A percentile compares a stretch with the other conserved stretches of the same genome.
These are phyloP conservation scores for Strigomonas culicis DNA, from an alignment of 208 protist species.

Conservation along the genomic window DNA sequence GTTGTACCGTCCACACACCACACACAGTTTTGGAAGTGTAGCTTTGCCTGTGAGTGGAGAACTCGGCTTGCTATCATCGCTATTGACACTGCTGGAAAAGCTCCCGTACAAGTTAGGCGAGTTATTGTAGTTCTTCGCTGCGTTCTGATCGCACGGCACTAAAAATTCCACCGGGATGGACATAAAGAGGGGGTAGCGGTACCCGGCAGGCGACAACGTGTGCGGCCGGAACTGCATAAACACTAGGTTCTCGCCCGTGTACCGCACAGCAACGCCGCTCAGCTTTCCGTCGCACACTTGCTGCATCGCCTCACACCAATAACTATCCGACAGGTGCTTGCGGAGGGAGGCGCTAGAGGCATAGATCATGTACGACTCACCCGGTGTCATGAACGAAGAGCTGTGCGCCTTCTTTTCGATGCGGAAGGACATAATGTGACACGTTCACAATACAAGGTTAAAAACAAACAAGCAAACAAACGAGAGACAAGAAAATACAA, in stretches of 20 bases:
- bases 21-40: slow-evolving; percentile 57
- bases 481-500: neutral
- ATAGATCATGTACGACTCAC: slow-evolving; percentile 67
- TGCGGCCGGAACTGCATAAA: slow-evolving; percentile 80
- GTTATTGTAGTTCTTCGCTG: slow-evolving; percentile 27
- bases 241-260: slow-evolving; percentile 83
- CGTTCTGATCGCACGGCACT: slow-evolving; percentile 40
- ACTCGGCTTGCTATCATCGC: slow-evolving; percentile 15
- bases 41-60: neutral
- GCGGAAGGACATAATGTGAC: slow-evolving; percentile 32
- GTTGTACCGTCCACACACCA: slow-evolving; percentile 85
- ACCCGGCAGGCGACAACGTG: slow-evolving; percentile 67
- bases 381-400: slow-evolving; percentile 67
- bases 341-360: slow-evolving; percentile 67
- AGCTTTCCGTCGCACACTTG: slow-evolving; percentile 86
- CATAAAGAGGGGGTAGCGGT: slow-evolving; percentile 87
- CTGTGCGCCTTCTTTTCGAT: slow-evolving; percentile 26
- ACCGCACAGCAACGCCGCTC: slow-evolving; percentile 77
- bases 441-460: neutral
- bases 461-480: slow-evolving; percentile 7
- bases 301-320: slow-evolving; percentile 89
- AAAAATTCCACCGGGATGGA: slow-evolving; percentile 88
- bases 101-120: slow-evolving; percentile 38
- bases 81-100: slow-evolving; percentile 23
- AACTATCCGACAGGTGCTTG: slow-evolving; percentile 81